A percentile compares a stretch with the other conserved stretches of the same genome.
phyloP scores from a whole-genome alignment of 352 stramenopile species.

The Globisporangium cylindrosporum region DNA sequence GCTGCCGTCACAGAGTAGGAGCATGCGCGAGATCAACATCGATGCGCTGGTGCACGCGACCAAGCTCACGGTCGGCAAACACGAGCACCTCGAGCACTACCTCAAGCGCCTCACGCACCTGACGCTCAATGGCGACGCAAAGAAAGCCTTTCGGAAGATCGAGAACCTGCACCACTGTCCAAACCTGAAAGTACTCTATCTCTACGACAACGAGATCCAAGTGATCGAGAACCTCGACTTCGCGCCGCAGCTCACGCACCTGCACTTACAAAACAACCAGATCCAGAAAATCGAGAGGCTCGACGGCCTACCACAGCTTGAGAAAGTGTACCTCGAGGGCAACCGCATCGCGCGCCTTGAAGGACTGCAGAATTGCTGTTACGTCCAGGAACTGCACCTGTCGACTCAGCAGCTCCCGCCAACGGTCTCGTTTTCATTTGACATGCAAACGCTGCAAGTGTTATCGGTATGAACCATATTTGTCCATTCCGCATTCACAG shows the following conservation, averaged over 20 bases:
- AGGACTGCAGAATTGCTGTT: conserved; percentile 36
- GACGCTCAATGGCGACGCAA: conserved; percentile 48
- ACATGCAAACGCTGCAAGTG: conserved; percentile 35
- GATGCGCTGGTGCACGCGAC: conserved; percentile 60
- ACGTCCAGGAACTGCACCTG: conserved; percentile 64
- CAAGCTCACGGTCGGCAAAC: conserved; percentile 66
- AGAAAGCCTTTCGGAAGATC: conserved; percentile 36
- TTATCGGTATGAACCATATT: conserved; percentile 29
- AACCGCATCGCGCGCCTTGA: conserved; percentile 63
- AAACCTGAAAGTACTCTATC: conserved; percentile 69
- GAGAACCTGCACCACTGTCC: conserved; percentile 63
- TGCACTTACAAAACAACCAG: conserved; percentile 74
- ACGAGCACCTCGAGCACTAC: conserved; percentile 60
- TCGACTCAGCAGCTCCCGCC: conserved; percentile 49
- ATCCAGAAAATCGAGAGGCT: conserved; percentile 55
- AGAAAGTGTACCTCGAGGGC: conserved; percentile 74
- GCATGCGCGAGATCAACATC: conserved; percentile 48
- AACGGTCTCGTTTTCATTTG: conserved; percentile 38
- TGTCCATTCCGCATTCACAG: not conserved
- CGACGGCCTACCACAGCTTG: conserved; percentile 33
- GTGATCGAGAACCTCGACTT: conserved; percentile 49
- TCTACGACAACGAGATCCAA: conserved; percentile 76
- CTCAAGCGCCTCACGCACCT: conserved; percentile 74
- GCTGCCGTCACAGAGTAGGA: not conserved
- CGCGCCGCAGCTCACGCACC: conserved; percentile 53